Percentiles rank a stretch among this genome's conserved stretches.
Conservation (phyloP, 768 basidiomycete genomes). For the Hypsizygus marmoreus region DNA sequence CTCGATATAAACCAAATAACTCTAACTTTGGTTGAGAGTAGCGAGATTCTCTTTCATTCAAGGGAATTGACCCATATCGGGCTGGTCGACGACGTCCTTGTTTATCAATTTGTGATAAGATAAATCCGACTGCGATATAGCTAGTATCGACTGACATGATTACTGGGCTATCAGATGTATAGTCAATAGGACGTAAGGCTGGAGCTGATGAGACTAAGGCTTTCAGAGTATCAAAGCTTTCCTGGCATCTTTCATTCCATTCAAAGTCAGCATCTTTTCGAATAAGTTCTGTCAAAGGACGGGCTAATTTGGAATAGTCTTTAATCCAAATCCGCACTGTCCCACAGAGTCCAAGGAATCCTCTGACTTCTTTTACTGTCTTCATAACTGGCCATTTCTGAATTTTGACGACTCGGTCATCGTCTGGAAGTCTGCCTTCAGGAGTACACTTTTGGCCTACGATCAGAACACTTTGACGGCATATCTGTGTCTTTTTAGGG, state of each 20-base stretch:
- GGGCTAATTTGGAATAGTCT: no score
- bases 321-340: not conserved
- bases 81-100: constrained; percentile 24
- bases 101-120: constrained; percentile 34
- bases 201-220: constrained; percentile 2
- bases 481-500: no score
- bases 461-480: no score
- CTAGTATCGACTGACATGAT: constrained; percentile 40
- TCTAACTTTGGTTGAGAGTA: constrained; percentile 44
- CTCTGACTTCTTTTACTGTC: not conserved
- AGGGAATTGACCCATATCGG: constrained; percentile 38
- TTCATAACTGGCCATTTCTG: not conserved
- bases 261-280: constrained; percentile 24
- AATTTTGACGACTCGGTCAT: no score
- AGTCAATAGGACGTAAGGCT: constrained; percentile 24
- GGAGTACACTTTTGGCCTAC: no score
- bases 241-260: constrained; percentile 7
- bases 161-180: constrained; percentile 19
- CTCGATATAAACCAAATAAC: constrained; percentile 35
- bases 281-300: constrained; percentile 29
- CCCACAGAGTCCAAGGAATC: no score
- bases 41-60: constrained; percentile 32
- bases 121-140: constrained; percentile 34
- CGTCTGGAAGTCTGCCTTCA: no score
- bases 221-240: constrained; percentile 4